Conservation (phyloP, 176 grass and related monocot genomes). For the Dactylis glomerata region DNA sequence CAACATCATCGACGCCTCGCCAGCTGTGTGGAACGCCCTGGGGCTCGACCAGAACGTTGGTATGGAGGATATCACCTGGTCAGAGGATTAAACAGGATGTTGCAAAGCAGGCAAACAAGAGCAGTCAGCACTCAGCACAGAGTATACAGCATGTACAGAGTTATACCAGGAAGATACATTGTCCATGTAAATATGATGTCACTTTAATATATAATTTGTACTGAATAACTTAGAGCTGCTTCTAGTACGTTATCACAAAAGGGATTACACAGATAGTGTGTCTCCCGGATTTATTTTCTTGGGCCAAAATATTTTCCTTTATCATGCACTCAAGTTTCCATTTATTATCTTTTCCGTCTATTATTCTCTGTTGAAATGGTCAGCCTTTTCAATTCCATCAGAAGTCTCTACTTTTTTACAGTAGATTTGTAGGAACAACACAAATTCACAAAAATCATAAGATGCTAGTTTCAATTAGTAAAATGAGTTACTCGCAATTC, state of each 20-base stretch:
- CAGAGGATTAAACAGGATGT: background rate
- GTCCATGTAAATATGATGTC: background rate
- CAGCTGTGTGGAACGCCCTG: constrained; percentile 47
- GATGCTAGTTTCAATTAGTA: background rate
- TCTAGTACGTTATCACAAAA: background rate
- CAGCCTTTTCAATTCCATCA: background rate
- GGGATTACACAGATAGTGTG: background rate
- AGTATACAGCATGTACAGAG: background rate
- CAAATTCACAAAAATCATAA: background rate
- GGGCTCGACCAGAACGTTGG: constrained; percentile 35
- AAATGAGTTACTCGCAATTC: background rate
- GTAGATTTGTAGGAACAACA: background rate
- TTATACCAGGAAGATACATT: background rate
- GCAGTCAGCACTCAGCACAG: background rate
- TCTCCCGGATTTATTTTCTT: background rate
- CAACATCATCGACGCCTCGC: constrained; percentile 42
- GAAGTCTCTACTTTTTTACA: background rate
- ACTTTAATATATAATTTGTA: background rate
- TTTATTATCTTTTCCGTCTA: background rate
- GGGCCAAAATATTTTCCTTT: background rate
- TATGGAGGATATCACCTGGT: constrained; percentile 34
- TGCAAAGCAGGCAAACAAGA: background rate
- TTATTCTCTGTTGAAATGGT: background rate
- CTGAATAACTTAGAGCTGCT: background rate
- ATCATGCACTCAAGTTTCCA: background rate